Evolutionary conservation across 2,329 filamentous ascomycete species (phyloP).

Genomic region (Alternaria sp.): DNA sequence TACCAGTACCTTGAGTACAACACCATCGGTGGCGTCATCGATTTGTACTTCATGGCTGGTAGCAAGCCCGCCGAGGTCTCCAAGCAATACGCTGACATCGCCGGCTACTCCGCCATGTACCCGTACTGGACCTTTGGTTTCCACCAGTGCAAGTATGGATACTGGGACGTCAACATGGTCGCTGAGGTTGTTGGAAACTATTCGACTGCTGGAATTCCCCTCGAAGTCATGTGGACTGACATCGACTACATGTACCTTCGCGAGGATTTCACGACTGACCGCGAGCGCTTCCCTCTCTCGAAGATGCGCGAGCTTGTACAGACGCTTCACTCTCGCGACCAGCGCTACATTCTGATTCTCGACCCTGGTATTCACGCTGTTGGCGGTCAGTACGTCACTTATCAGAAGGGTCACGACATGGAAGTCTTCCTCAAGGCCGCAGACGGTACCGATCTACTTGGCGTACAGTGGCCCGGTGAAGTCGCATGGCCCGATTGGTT

Average conservation of each 20-base stretch:
- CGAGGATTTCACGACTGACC: conserved; percentile 71
- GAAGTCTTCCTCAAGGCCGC: conserved; percentile 62
- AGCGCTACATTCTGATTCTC: conserved; percentile 81
- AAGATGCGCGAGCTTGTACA: conserved; percentile 72
- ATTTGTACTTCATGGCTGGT: conserved; percentile 65
- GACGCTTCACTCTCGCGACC: conserved; percentile 71
- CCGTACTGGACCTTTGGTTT: conserved; percentile 64
- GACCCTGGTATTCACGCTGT: conserved; percentile 67
- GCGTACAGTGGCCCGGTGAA: conserved; percentile 81
- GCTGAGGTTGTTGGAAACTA: conserved; percentile 75
- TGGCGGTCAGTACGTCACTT: conserved; percentile 62
- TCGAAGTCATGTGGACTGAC: conserved; percentile 79
- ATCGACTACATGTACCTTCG: conserved; percentile 74
- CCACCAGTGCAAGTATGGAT: conserved; percentile 63
- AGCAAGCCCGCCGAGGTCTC: conserved; percentile 58
- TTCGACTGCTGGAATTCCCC: conserved; percentile 69
- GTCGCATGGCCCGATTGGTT: conserved; percentile 83
- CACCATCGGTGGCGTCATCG: conserved; percentile 77
- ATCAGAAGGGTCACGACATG: conserved; percentile 68
- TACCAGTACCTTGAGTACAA: conserved; percentile 83
- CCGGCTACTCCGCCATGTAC: conserved; percentile 59
- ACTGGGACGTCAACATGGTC: conserved; percentile 68
- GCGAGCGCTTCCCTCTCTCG: conserved; percentile 67
- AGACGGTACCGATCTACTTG: conserved; percentile 66
- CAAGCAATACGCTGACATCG: conserved; percentile 61